A percentile compares a stretch with the other conserved stretches of the same genome.
Evolutionary conservation across 345 rosid species (phyloP).

Genomic region (Gossypium sturtianum): DNA sequence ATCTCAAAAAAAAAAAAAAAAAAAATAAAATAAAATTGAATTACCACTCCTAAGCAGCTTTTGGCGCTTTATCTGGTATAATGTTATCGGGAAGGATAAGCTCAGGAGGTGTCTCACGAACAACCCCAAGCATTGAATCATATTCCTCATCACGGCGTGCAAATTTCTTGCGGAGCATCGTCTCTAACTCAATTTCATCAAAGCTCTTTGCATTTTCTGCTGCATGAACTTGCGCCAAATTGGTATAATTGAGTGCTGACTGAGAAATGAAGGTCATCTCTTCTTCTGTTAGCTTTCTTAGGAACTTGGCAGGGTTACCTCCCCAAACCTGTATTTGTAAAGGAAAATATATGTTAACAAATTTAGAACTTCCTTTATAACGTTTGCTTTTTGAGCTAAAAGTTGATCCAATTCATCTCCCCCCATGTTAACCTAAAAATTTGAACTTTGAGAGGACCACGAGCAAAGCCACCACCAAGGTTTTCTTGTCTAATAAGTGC

Average conservation of each 20-base stretch:
- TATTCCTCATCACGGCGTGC: constrained; percentile 63
- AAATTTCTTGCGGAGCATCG: constrained; percentile 64
- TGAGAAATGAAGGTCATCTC: constrained; percentile 72
- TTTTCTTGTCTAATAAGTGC: background rate
- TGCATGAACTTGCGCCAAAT: constrained; percentile 77
- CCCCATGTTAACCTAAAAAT: background rate
- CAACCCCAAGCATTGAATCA: constrained; percentile 74
- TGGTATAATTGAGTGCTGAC: constrained; percentile 60
- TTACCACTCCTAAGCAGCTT: constrained; percentile 26
- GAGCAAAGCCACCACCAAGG: background rate
- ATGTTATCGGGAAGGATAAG: constrained; percentile 54
- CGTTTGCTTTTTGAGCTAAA: background rate
- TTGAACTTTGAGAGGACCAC: background rate
- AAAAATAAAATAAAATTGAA: no score
- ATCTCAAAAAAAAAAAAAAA: background rate
- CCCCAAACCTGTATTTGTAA: constrained; percentile 72
- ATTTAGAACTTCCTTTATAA: background rate
- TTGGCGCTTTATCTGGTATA: constrained; percentile 42
- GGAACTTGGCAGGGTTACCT: constrained; percentile 81
- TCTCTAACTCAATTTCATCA: constrained; percentile 69
- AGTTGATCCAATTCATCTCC: background rate
- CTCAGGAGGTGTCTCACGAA: constrained; percentile 64
- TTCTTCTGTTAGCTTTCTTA: constrained; percentile 78
- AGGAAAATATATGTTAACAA: background rate
- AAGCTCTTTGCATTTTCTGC: constrained; percentile 65